A percentile compares a stretch with the other conserved stretches of the same genome.
These are phyloP conservation scores for Escallonia herrerae DNA, from an alignment of 129 eudicot species.

Conservation along the genomic window DNA sequence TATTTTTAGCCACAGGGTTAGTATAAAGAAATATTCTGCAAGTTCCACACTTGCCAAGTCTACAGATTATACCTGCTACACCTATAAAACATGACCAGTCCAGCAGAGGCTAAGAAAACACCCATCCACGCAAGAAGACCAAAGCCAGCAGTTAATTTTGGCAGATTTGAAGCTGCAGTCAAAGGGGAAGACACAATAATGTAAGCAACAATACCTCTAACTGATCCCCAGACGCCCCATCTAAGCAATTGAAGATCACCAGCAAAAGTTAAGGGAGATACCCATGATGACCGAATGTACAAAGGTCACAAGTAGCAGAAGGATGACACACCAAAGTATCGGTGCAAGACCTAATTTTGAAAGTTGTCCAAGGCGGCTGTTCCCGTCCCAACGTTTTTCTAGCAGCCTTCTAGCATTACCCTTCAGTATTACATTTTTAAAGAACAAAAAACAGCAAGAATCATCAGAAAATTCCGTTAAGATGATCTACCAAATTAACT, in stretches of 20 bases:
- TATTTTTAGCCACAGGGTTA: no score
- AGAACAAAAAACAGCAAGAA: conserved; percentile 4
- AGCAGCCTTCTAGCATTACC: conserved; percentile 87
- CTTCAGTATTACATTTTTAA: conserved; percentile 37
- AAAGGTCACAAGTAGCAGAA: conserved; percentile 64
- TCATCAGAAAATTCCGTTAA: not conserved
- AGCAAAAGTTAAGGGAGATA: conserved; percentile 22
- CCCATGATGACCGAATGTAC: conserved; percentile 76
- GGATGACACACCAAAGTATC: conserved; percentile 72
- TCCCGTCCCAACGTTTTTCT: conserved; percentile 77
- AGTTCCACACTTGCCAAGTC: not conserved
- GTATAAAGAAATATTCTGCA: not conserved
- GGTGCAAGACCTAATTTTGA: conserved; percentile 94
- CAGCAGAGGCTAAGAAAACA: conserved; percentile 57
- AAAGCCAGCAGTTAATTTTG: conserved; percentile 66
- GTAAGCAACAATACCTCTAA: conserved; percentile 1
- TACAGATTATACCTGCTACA: conserved; percentile 68
- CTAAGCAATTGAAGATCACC: not conserved
- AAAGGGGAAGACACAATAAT: not conserved
- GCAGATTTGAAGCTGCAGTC: conserved; percentile 61
- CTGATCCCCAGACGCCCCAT: not conserved
- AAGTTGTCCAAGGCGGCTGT: conserved; percentile 55
- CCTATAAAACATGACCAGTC: conserved; percentile 70
- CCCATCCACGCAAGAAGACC: conserved; percentile 91
- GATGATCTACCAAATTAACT: no score